phyloP scores from a whole-genome alignment of 352 stramenopile genomes.

The Phytophthora lateralis region DNA sequence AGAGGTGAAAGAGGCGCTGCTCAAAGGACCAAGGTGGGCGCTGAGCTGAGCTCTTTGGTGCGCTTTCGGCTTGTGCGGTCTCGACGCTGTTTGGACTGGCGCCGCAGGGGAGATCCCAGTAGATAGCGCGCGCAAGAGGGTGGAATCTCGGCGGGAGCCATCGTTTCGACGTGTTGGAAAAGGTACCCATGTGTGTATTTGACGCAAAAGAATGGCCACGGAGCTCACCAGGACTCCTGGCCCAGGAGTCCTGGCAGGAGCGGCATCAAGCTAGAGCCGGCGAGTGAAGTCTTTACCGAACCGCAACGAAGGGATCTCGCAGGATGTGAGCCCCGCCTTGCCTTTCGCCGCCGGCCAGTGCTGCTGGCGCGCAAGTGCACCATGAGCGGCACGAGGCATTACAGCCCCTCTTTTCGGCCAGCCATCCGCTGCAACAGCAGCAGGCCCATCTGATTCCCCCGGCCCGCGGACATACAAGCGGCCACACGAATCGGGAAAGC shows the following conservation, averaged over 20 bases:
- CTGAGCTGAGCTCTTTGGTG: slow-evolving; percentile 5
- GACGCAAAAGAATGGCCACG: slow-evolving; percentile 13
- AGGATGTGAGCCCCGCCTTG: not conserved
- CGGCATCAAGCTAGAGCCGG: not conserved
- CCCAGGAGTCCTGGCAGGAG: no score
- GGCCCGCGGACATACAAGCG: not conserved
- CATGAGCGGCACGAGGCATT: slow-evolving; percentile 1
- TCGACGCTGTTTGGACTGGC: slow-evolving; percentile 10
- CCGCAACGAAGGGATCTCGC: not conserved
- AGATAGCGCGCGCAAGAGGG: slow-evolving; percentile 22
- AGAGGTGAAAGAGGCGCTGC: not conserved
- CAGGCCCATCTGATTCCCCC: slow-evolving; percentile 1
- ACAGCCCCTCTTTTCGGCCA: slow-evolving; percentile 6
- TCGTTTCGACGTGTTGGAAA: slow-evolving; percentile 22
- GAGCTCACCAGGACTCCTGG: no score
- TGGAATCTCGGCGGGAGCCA: slow-evolving; percentile 23
- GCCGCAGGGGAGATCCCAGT: slow-evolving; percentile 2
- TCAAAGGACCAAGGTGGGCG: no score
- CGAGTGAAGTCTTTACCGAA: not conserved
- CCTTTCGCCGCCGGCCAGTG: not conserved
- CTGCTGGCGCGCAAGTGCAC: no score
- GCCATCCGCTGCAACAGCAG: slow-evolving; percentile 2
- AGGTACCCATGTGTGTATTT: slow-evolving; percentile 24
- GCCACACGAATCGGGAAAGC: not conserved
- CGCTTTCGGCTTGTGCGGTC: slow-evolving; percentile 16